Evolutionary conservation across 352 stramenopile genomes (phyloP).

Genomic region (Globisporangium okanoganense): DNA sequence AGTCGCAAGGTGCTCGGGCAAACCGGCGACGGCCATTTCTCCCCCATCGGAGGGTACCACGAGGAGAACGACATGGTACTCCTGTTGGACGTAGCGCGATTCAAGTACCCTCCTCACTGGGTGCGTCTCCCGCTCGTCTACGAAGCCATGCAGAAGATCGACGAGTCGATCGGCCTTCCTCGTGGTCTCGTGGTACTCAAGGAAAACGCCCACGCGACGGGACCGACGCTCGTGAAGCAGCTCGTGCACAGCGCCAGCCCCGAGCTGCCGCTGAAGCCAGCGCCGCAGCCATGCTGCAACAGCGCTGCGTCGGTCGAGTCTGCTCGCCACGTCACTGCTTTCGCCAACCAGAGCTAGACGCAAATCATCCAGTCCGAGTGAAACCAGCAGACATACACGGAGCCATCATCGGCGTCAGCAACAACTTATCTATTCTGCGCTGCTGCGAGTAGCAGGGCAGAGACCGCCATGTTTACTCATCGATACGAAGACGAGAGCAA

Average conservation of each 20-base stretch:
- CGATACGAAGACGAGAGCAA: not conserved
- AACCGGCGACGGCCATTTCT: slow-evolving; percentile 96
- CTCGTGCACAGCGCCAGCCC: slow-evolving; percentile 35
- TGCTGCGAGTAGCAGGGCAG: slow-evolving; percentile 1
- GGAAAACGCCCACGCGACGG: slow-evolving; percentile 38
- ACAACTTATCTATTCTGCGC: slow-evolving; percentile 12
- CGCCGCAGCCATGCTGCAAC: slow-evolving; percentile 27
- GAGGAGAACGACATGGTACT: slow-evolving; percentile 89
- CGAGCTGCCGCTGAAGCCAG: slow-evolving; percentile 26
- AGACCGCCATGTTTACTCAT: slow-evolving; percentile 1
- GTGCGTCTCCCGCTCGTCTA: slow-evolving; percentile 50
- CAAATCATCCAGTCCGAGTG: not conserved
- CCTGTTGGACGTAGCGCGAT: slow-evolving; percentile 94
- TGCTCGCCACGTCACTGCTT: slow-evolving; percentile 21
- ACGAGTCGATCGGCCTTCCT: slow-evolving; percentile 40
- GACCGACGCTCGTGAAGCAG: slow-evolving; percentile 40
- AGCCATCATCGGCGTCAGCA: not conserved
- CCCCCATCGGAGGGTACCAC: slow-evolving; percentile 94
- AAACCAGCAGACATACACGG: not conserved
- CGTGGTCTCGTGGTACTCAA: slow-evolving; percentile 34
- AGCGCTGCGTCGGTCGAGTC: slow-evolving; percentile 25
- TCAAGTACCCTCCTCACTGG: slow-evolving; percentile 94
- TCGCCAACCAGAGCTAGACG: slow-evolving; percentile 9
- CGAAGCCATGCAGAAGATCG: slow-evolving; percentile 49
- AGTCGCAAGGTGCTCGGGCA: slow-evolving; percentile 88